These are phyloP conservation scores for Anisodus acutangulus DNA, from an alignment of 257 asterid genomes.

Conservation along the genomic window DNA sequence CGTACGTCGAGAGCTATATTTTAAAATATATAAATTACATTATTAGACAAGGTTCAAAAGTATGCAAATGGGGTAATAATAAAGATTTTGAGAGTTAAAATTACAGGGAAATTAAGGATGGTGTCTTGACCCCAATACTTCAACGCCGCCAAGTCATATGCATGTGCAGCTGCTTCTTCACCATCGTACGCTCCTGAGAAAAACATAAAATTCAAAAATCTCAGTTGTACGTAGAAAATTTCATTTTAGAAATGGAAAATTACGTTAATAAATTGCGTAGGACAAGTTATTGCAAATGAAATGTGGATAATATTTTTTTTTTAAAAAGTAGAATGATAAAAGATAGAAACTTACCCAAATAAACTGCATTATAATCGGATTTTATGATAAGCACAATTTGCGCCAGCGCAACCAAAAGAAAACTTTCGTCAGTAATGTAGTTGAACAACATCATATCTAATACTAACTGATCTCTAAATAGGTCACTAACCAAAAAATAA, in stretches of 20 bases:
- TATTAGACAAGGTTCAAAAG: neutral
- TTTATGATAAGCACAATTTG: conserved; percentile 43
- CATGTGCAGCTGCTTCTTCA: conserved; percentile 98
- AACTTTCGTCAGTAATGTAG: conserved; percentile 3
- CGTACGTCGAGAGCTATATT: conserved; percentile 57
- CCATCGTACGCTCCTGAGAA: conserved; percentile 85
- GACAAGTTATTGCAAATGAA: conserved; percentile 18
- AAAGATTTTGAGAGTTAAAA: neutral
- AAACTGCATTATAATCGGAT: conserved; percentile 67
- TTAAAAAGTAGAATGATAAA: conserved; percentile 21
- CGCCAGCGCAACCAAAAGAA: conserved; percentile 37
- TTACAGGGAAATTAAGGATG: conserved; percentile 82
- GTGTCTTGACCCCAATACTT: conserved; percentile 97
- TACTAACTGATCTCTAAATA: neutral
- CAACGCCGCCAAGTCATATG: conserved; percentile 96
- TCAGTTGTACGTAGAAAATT: neutral
- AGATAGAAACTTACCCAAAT: conserved; percentile 68
- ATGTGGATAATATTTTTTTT: neutral
- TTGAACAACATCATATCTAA: conserved; percentile 31
- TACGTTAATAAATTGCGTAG: neutral
- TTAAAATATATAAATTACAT: neutral
- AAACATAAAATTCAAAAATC: neutral
- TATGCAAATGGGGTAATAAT: neutral
- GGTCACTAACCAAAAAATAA: neutral
- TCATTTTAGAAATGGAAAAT: neutral